Evolutionary conservation across 1,284 basidiomycete genomes (phyloP), one percentile per base, ranked within the genome.

Genomic region (Vanrija sp.): DNA sequence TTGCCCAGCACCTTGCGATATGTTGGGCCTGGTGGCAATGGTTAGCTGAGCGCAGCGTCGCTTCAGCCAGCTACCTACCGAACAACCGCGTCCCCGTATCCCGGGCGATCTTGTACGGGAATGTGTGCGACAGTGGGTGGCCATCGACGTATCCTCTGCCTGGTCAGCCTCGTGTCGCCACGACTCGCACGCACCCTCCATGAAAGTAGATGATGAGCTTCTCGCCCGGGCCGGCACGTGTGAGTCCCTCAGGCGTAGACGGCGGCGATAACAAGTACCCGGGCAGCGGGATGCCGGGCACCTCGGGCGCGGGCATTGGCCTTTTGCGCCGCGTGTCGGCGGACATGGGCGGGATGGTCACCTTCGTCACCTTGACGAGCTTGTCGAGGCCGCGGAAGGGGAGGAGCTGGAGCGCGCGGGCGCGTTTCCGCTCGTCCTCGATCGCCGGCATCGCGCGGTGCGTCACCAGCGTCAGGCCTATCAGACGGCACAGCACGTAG

Each of bases 141-240:
- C 46, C 46, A 9, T 21, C 18, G 6, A 38, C 28, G 29, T 48
- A 48, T 3, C 28, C 46, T 9, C 46, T 42, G n/a, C n/a, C 3
- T 1, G 15, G 14, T 42, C n/a, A 42, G 40, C 40, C n/a, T 18
- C n/a, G 6, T n/a, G 6, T 1, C 7, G 3, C 40, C 3, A 18
- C 5, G 25, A 9, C 43, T 23, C 12, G 10, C 16, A 45, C 43
- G 16, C 43, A 45, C 49, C 40, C 40, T 9, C 40, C 40, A 29
- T 44, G 42, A n/a, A 51, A 45, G 43, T 45, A 51, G 43, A 51
- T 26, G 26, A 51, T 38, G n/a, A 43, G 28, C 49, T 45, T 51
- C 49, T 51, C 49, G 19, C 49, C 49, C 6, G 28, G 28, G 2
- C 29, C 49, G 15, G 49, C 49, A 8, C 21, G 43, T 23, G 7